Conservation (phyloP, 2,329 filamentous ascomycete genomes). For the Tolypocladium inflatum region DNA sequence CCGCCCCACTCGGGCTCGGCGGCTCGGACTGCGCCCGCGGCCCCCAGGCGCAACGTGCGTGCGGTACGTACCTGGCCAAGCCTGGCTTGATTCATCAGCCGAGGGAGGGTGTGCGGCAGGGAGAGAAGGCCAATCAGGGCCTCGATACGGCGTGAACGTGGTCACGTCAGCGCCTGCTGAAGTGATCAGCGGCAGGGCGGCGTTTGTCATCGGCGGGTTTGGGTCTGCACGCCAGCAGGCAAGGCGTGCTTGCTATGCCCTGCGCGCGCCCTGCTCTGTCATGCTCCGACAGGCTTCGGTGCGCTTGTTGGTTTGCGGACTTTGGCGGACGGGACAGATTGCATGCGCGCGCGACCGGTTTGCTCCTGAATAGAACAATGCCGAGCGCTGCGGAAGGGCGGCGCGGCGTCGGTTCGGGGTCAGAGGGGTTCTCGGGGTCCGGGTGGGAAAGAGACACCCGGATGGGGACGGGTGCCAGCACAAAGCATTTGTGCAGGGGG, state of each 20-base stretch:
- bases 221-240: neutral
- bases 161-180: neutral
- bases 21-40: neutral
- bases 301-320: neutral
- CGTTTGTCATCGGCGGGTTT: neutral
- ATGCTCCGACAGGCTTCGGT: neutral
- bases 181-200: neutral
- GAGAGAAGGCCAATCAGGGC: neutral
- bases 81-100: conserved; percentile 2
- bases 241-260: neutral
- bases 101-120: neutral
- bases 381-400: neutral
- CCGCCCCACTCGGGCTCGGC: conserved; percentile 1
- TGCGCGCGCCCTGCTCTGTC: neutral
- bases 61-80: neutral
- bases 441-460: neutral
- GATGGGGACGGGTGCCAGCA: neutral
- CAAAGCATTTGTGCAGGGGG: neutral
- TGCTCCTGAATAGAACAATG: neutral
- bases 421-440: neutral
- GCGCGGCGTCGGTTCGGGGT: neutral
- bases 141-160: neutral
- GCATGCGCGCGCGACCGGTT: neutral
- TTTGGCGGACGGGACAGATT: neutral
- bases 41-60: neutral